Evolutionary conservation across 2,329 filamentous ascomycete species (phyloP).

Genomic region (Pyrenochaeta sp.): DNA sequence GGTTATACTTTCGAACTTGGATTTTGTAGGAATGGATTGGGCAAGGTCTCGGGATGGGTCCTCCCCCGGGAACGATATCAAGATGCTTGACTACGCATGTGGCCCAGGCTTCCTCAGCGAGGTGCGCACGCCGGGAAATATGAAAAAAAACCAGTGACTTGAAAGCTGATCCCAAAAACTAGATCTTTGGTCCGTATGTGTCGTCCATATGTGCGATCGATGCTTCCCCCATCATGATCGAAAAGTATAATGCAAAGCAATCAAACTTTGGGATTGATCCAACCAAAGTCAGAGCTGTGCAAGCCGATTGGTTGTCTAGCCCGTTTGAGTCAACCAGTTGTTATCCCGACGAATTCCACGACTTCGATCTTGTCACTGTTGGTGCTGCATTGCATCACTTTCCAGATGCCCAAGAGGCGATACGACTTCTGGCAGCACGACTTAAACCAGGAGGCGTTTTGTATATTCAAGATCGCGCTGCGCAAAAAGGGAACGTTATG

Average conservation of each 20-base stretch:
- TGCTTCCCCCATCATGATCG: conserved; percentile 8
- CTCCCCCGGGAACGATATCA: background rate
- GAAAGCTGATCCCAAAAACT: background rate
- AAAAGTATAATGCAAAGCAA: conserved; percentile 5
- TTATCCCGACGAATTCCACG: background rate
- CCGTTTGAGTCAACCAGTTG: background rate
- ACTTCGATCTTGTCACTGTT: conserved; percentile 7
- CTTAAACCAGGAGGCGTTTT: conserved; percentile 10
- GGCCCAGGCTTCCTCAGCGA: conserved; percentile 11
- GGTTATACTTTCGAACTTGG: background rate
- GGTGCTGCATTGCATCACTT: conserved; percentile 13
- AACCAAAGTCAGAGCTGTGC: background rate
- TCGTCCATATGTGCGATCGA: conserved; percentile 12
- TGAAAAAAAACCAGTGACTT: background rate
- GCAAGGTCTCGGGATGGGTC: background rate
- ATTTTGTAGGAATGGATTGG: conserved; percentile 1
- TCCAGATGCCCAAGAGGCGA: background rate
- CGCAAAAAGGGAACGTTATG: background rate
- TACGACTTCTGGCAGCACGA: background rate
- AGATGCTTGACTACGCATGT: conserved; percentile 15
- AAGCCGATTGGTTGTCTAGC: conserved; percentile 2
- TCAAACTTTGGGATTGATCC: background rate
- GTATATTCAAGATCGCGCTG: conserved; percentile 5
- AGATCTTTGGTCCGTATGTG: conserved; percentile 12
- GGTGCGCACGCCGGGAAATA: too few relatives aligned